Evolutionary conservation across 345 rosid genomes (phyloP).

Genomic region (Physaria fendleri): DNA sequence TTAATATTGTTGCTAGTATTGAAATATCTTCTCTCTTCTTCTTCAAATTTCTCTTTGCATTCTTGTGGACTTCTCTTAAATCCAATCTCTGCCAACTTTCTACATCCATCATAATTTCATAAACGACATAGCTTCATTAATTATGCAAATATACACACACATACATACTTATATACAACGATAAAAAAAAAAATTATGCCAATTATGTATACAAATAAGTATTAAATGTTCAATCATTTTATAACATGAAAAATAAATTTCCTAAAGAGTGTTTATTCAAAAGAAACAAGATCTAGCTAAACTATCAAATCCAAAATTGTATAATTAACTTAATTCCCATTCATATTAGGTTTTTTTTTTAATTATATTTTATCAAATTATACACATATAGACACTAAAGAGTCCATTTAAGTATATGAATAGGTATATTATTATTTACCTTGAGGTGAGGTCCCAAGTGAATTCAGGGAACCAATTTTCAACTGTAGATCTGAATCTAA

Average conservation of each 20-base stretch:
- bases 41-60: constrained; percentile 93
- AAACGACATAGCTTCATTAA: constrained; percentile 30
- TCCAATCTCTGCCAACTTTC: constrained; percentile 86
- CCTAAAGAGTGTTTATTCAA: background rate
- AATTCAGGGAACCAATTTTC: constrained; percentile 77
- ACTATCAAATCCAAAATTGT: constrained; percentile 5
- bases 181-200: too few species aligned
- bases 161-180: too few species aligned
- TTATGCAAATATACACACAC: background rate
- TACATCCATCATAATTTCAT: constrained; percentile 48
- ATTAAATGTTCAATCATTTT: constrained; percentile 18
- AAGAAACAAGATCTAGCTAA: constrained; percentile 15
- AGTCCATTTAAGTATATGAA: constrained; percentile 3
- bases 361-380: background rate
- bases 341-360: background rate
- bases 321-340: background rate
- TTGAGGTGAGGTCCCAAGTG: constrained; percentile 89
- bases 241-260: constrained; percentile 1
- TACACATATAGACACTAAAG: background rate
- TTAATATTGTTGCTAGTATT: constrained; percentile 35
- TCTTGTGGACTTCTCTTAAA: constrained; percentile 73
- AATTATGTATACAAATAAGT: constrained; percentile 4
- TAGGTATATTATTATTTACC: constrained; percentile 33
- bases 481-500: constrained; percentile 80
- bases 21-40: constrained; percentile 71